phyloP scores from a whole-genome alignment of 371 early-diverging fungal genomes.

The Nematocida ironsii region DNA sequence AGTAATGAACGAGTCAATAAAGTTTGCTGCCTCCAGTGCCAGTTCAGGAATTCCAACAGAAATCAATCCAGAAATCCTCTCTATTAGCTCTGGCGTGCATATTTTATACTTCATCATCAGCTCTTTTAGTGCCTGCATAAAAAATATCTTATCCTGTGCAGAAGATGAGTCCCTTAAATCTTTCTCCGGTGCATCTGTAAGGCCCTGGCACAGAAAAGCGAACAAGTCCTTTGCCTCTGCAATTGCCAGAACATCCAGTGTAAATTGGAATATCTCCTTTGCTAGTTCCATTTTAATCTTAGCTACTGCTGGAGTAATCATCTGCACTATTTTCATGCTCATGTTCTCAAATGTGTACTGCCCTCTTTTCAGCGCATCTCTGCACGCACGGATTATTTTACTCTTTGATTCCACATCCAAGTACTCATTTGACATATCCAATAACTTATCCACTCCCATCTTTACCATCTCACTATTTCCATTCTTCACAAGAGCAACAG shows the following conservation, averaged over 20 bases:
- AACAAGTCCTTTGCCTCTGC: constrained; percentile 49
- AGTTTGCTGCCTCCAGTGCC: constrained; percentile 49
- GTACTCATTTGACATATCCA: constrained; percentile 54
- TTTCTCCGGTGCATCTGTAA: constrained; percentile 2
- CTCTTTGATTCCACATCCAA: constrained; percentile 43
- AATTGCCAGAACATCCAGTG: constrained; percentile 31
- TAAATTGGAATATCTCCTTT: constrained; percentile 26
- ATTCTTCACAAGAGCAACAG: constrained; percentile 29
- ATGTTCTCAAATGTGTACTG: constrained; percentile 35
- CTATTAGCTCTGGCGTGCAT: constrained; percentile 27
- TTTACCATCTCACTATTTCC: constrained; percentile 23
- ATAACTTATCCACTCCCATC: constrained; percentile 51
- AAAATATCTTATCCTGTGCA: constrained; percentile 21
- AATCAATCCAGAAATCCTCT: constrained; percentile 10
- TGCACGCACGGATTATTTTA: constrained; percentile 31
- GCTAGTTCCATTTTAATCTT: constrained; percentile 22
- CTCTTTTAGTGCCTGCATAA: constrained; percentile 29
- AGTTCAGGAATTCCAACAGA: constrained; percentile 57
- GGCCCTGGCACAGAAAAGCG: constrained; percentile 19
- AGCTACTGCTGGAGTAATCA: constrained; percentile 29
- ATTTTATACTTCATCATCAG: constrained; percentile 37
- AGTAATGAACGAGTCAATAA: constrained; percentile 44
- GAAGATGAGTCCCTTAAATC: not conserved
- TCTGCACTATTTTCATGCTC: constrained; percentile 21
- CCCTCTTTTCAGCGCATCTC: constrained; percentile 28